Percentiles rank a stretch among this genome's conserved stretches.
Evolutionary conservation across 208 protist species (phyloP).

Genomic region (Leishmania arabica): DNA sequence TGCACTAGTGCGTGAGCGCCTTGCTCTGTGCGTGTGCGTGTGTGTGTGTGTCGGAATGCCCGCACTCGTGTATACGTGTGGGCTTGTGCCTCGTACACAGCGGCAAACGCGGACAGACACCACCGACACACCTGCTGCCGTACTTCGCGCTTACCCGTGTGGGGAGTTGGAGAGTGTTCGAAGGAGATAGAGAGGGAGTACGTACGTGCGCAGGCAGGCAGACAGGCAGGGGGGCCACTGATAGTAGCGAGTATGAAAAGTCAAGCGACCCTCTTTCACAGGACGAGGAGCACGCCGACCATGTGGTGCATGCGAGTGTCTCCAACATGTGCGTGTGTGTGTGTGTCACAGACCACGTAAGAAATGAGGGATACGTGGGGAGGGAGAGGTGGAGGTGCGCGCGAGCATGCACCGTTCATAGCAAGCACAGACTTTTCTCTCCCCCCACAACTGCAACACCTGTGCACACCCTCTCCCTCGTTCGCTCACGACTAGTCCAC

Average conservation of each 20-base stretch:
- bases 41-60: not conserved
- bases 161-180: not conserved
- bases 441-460: not conserved
- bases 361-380: not conserved
- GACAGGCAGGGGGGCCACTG: not conserved
- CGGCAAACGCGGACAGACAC: conserved; percentile 3
- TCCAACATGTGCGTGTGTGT: not conserved
- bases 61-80: not conserved
- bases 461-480: no score
- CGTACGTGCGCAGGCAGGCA: not conserved
- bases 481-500: not conserved
- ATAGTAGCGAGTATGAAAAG: not conserved
- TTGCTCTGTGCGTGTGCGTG: not conserved
- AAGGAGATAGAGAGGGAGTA: not conserved
- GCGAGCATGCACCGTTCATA: not conserved
- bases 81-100: not conserved
- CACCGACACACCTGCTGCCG: not conserved
- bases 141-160: not conserved
- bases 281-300: not conserved
- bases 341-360: not conserved
- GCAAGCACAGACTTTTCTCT: not conserved
- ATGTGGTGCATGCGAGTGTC: not conserved
- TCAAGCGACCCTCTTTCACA: not conserved
- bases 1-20: not conserved
- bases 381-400: not conserved